A percentile compares a stretch with the other conserved stretches of the same genome.
These are phyloP conservation scores for Russula griseocarnosa DNA, from an alignment of 768 basidiomycete species.

Conservation along the genomic window DNA sequence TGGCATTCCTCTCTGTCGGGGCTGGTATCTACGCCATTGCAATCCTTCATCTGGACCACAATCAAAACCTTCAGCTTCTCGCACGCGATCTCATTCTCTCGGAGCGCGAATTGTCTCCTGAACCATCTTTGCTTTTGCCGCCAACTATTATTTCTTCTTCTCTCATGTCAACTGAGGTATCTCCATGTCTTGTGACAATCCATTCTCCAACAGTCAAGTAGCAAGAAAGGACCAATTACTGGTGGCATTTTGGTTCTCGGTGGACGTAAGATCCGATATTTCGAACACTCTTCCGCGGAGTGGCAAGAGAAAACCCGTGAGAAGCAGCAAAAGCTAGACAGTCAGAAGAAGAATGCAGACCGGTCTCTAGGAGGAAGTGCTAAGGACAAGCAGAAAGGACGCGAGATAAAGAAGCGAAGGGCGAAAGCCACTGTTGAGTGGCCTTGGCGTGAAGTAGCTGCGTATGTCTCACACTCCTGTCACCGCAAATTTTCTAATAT, in stretches of 20 bases:
- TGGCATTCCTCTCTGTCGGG: constrained; percentile 54
- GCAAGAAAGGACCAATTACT: constrained; percentile 37
- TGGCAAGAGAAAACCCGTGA: constrained; percentile 50
- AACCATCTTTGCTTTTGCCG: constrained; percentile 47
- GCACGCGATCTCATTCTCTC: constrained; percentile 52
- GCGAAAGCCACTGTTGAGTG: constrained; percentile 56
- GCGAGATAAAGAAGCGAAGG: constrained; percentile 52
- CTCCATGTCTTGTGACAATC: constrained; percentile 34
- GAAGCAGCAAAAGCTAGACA: constrained; percentile 52
- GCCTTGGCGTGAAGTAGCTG: constrained; percentile 71
- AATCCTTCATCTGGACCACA: constrained; percentile 64
- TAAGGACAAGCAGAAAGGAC: constrained; percentile 53
- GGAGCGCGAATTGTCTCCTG: constrained; percentile 48
- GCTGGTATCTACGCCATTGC: constrained; percentile 51
- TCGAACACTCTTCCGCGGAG: constrained; percentile 49
- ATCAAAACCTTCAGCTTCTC: constrained; percentile 57
- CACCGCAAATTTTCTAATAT: constrained; percentile 4
- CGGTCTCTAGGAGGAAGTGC: constrained; percentile 44
- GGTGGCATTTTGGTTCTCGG: constrained; percentile 74
- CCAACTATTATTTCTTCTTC: constrained; percentile 51
- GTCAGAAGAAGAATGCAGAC: constrained; percentile 47
- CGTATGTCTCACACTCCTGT: constrained; percentile 44
- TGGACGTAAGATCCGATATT: constrained; percentile 59
- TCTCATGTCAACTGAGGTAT: constrained; percentile 34
- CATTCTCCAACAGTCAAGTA: constrained; percentile 35